A percentile compares a stretch with the other conserved stretches of the same genome.
Conservation (phyloP, 2,329 filamentous ascomycete species). For the Claviceps sp. region DNA sequence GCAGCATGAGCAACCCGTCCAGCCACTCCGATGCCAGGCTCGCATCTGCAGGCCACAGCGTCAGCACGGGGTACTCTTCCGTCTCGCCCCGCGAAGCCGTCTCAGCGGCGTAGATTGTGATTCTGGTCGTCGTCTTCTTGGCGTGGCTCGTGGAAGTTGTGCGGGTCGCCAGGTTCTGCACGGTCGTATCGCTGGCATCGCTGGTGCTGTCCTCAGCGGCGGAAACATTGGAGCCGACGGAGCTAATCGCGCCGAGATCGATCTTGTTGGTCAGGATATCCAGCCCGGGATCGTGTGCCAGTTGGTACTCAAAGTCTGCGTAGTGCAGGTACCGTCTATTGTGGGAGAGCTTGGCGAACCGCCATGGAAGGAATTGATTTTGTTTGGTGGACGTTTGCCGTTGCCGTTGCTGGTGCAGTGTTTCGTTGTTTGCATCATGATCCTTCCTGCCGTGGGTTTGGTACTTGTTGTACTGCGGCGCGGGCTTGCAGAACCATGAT, state of each 20-base stretch:
- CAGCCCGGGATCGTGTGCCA: slow-evolving; percentile 52
- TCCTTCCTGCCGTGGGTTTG: slow-evolving; percentile 14
- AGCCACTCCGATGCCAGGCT: slow-evolving; percentile 90
- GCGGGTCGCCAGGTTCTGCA: slow-evolving; percentile 21
- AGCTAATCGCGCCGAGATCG: slow-evolving; percentile 77
- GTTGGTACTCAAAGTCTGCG: slow-evolving; percentile 62
- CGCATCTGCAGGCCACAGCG: slow-evolving; percentile 68
- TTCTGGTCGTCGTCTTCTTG: slow-evolving; percentile 56
- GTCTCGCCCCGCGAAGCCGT: slow-evolving; percentile 20
- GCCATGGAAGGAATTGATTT: slow-evolving; percentile 38
- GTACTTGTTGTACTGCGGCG: slow-evolving; percentile 14
- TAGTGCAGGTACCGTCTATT: slow-evolving; percentile 87
- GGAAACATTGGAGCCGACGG: slow-evolving; percentile 86
- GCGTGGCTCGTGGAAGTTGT: slow-evolving; percentile 25
- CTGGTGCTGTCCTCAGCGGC: slow-evolving; percentile 40
- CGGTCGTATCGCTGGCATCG: slow-evolving; percentile 28
- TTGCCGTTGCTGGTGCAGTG: slow-evolving; percentile 28
- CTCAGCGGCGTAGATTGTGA: slow-evolving; percentile 60
- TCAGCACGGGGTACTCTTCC: slow-evolving; percentile 63
- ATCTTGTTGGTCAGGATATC: slow-evolving; percentile 68
- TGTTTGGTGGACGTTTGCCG: too few species aligned
- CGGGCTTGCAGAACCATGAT: slow-evolving; percentile 63
- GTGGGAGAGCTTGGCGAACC: slow-evolving; percentile 79
- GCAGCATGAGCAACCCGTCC: slow-evolving; percentile 84
- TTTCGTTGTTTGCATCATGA: slow-evolving; percentile 10